Evolutionary conservation across 495 filamentous ascomycete species (phyloP), one percentile per base, ranked within the genome.

Genomic region (Aspergillus taichungensis): DNA sequence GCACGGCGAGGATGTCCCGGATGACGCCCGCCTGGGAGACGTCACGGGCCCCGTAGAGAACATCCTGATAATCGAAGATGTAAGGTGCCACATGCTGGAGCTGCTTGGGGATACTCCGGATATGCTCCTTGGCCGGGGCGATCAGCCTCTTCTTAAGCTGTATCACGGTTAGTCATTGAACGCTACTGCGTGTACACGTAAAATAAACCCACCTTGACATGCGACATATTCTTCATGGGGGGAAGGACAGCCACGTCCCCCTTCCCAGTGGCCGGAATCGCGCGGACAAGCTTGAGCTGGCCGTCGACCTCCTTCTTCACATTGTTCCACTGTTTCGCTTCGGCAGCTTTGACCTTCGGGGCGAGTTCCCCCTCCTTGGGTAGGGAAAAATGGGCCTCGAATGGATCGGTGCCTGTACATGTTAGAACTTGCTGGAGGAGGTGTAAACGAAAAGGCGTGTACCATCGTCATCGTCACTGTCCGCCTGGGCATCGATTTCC

Each of bases 61-160:
- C 46, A 59, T 97, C 91, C 36, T 82, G 75, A 59, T 97, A 94
- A 51, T 80, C 77, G 59, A 94, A 75, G 32, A 77, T 56, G 47
- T 68, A 67, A 5, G 64, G 63, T 3, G 70, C 60, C 4, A 75
- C 40, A 11, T 61, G 53, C 34, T 69, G 56, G 43, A 52, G 46
- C 40, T 62, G 47, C 3, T 60, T 62, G 10, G 49, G 58, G 31
- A 75, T 55, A 13, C 49, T 54, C 13, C 62, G 60, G 6, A 75
- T 43, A 14, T 55, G 18, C 34, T 67, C 57, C 29, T 52, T 57
- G 8, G 63, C 66, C 12, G 65, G 52, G 24, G 55, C 43, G 37
- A 56, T 61, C 28, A 77, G 46, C 50, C 67, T 75, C 29, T 66
- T 62, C 51, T 77, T 76, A 37, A 77, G 60, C 67, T 68, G 51